Percentiles rank a stretch among this genome's conserved stretches.
phyloP scores from a whole-genome alignment of 768 basidiomycete species.

The Hericium erinaceus region DNA sequence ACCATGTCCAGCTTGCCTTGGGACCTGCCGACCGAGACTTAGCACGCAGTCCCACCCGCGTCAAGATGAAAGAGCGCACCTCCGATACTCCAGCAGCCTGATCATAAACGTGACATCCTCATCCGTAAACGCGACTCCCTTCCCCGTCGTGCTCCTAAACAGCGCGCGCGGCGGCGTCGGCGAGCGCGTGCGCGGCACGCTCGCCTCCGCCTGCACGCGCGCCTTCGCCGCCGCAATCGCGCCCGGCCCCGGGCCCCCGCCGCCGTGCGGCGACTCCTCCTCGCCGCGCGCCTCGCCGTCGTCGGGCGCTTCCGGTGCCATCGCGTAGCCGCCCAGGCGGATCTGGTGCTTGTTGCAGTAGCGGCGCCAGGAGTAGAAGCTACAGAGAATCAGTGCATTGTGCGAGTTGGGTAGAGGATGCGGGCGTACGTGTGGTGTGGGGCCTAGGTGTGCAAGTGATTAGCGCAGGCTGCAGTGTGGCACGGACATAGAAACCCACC shows the following conservation, averaged over 20 bases:
- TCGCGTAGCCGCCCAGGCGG: slow-evolving; percentile 74
- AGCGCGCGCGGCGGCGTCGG: slow-evolving; percentile 76
- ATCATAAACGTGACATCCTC: slow-evolving; percentile 75
- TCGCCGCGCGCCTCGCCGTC: slow-evolving; percentile 36
- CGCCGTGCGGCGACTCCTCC: slow-evolving; percentile 10
- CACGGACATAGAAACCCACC: slow-evolving; percentile 27
- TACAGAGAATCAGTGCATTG: slow-evolving; percentile 19
- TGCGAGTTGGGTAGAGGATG: neutral
- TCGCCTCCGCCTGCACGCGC: slow-evolving; percentile 28
- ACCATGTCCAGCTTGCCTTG: slow-evolving; percentile 66
- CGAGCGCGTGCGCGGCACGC: slow-evolving; percentile 47
- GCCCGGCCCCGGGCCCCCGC: slow-evolving; percentile 27
- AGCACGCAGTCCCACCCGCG: neutral
- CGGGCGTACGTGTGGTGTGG: slow-evolving; percentile 76
- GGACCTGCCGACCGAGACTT: slow-evolving; percentile 25
- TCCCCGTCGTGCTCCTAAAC: slow-evolving; percentile 80
- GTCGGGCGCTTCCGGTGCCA: slow-evolving; percentile 64
- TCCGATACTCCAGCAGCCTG: slow-evolving; percentile 68
- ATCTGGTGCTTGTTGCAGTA: slow-evolving; percentile 93
- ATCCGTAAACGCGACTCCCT: slow-evolving; percentile 82
- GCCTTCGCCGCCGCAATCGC: slow-evolving; percentile 36
- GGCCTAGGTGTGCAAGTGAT: slow-evolving; percentile 35
- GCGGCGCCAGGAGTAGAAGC: slow-evolving; percentile 85
- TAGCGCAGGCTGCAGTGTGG: neutral
- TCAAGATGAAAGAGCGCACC: slow-evolving; percentile 29